Conservation (phyloP, 768 basidiomycete species). For the Suillus luteus region DNA sequence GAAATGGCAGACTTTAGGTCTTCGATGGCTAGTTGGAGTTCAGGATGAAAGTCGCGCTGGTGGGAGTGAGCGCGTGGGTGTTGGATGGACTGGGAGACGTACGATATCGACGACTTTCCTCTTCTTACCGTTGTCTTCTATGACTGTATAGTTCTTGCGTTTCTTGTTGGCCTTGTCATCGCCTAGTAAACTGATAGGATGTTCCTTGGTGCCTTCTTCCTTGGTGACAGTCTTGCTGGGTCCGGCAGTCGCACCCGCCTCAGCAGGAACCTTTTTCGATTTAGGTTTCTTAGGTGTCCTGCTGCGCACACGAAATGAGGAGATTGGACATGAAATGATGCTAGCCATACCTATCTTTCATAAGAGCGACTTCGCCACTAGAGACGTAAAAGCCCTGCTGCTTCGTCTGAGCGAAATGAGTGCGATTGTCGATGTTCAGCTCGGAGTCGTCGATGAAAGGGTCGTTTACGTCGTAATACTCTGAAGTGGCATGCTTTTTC, state of each 20-base stretch:
- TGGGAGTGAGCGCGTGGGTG: neutral
- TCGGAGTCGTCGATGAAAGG: slow-evolving; percentile 99
- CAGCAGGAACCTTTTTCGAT: slow-evolving; percentile 50
- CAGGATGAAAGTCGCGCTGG: slow-evolving; percentile 70
- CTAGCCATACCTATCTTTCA: slow-evolving; percentile 65
- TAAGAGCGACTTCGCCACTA: slow-evolving; percentile 81
- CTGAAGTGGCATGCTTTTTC: slow-evolving; percentile 57
- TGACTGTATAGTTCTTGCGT: too few species aligned
- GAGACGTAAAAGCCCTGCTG: slow-evolving; percentile 94
- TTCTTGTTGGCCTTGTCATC: slow-evolving; percentile 37
- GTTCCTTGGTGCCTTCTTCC: slow-evolving; percentile 49
- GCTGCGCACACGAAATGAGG: slow-evolving; percentile 20
- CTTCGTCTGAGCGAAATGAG: slow-evolving; percentile 87
- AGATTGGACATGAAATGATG: slow-evolving; percentile 1
- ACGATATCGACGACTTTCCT: slow-evolving; percentile 71
- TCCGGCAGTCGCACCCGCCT: slow-evolving; percentile 21
- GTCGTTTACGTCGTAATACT: slow-evolving; percentile 90
- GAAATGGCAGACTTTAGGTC: slow-evolving; percentile 61
- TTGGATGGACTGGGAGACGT: slow-evolving; percentile 20
- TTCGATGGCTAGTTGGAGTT: slow-evolving; percentile 62
- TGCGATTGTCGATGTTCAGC: slow-evolving; percentile 85
- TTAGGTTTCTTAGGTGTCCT: slow-evolving; percentile 74
- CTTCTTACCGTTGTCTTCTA: too few species aligned
- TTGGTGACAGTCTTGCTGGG: slow-evolving; percentile 24
- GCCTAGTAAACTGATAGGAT: slow-evolving; percentile 48